phyloP scores from a whole-genome alignment of 352 stramenopile species.

The Globisporangium heterothallicum region DNA sequence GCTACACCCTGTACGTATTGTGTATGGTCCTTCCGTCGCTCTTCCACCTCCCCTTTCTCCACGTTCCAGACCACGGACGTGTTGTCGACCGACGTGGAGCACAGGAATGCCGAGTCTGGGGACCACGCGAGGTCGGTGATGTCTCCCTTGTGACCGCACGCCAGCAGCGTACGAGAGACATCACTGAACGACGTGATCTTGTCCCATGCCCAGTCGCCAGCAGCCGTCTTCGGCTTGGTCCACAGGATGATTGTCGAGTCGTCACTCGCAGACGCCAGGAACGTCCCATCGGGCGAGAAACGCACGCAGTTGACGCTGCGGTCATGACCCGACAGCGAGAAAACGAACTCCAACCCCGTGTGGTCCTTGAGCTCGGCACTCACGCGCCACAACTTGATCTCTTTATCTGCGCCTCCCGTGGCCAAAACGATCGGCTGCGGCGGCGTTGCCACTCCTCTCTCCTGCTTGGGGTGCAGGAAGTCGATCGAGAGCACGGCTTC shows the following conservation, averaged over 20 bases:
- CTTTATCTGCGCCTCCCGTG: conserved; percentile 84
- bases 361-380: conserved; percentile 25
- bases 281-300: conserved; percentile 86
- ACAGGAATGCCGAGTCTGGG: conserved; percentile 86
- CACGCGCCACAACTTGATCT: conserved; percentile 85
- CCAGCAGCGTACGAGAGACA: conserved; percentile 67
- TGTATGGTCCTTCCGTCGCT: conserved; percentile 89
- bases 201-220: conserved; percentile 68
- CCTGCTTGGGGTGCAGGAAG: conserved; percentile 35
- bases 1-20: conserved; percentile 96
- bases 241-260: conserved; percentile 87
- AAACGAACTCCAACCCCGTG: conserved; percentile 62
- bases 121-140: conserved; percentile 93
- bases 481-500: conserved; percentile 83
- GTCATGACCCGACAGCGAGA: conserved; percentile 84
- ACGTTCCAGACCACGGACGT: conserved; percentile 87
- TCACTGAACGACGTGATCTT: conserved; percentile 75
- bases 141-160: conserved; percentile 82
- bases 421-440: conserved; percentile 34
- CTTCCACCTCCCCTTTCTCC: conserved; percentile 67
- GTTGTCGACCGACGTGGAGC: conserved; percentile 92
- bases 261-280: conserved; percentile 85
- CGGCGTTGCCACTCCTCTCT: background rate
- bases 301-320: conserved; percentile 89
- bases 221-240: conserved; percentile 67